Evolutionary conservation across 73 alveolate species (phyloP).

Genomic region (Symbiodinium natans): DNA sequence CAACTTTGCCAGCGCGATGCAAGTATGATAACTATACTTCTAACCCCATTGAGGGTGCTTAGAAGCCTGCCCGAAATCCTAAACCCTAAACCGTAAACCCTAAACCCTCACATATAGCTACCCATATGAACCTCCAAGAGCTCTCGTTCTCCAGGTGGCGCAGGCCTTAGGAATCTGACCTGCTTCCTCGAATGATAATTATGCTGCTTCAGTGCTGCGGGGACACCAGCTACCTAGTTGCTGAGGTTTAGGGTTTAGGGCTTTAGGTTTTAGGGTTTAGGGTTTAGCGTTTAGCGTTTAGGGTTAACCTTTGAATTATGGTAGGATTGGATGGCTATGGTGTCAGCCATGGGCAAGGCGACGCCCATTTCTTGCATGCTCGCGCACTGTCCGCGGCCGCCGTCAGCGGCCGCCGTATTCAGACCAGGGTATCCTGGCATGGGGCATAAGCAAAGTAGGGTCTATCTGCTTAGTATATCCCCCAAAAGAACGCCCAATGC

Average conservation of each 20-base stretch:
- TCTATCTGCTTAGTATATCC: not conserved
- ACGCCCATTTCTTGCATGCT: not conserved
- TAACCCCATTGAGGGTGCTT: not conserved
- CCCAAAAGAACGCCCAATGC: not conserved
- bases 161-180: too few species aligned
- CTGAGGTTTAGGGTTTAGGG: too few species aligned
- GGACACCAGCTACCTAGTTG: not conserved
- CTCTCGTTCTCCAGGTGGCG: too few species aligned
- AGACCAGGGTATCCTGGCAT: slow-evolving; percentile 82
- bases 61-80: too few species aligned
- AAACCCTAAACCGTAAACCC: too few species aligned
- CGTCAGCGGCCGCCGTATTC: slow-evolving; percentile 86
- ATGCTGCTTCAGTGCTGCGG: too few species aligned
- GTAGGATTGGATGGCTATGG: not conserved
- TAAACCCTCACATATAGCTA: too few species aligned
- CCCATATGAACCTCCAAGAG: too few species aligned
- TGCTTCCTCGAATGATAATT: too few species aligned
- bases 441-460: not conserved
- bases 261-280: too few species aligned
- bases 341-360: not conserved
- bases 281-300: too few species aligned
- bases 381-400: slow-evolving; percentile 47
- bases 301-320: not conserved
- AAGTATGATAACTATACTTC: not conserved
- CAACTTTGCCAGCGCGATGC: not conserved